Conservation (phyloP, 75 land plant genomes). For the Pinus albicaulis region DNA sequence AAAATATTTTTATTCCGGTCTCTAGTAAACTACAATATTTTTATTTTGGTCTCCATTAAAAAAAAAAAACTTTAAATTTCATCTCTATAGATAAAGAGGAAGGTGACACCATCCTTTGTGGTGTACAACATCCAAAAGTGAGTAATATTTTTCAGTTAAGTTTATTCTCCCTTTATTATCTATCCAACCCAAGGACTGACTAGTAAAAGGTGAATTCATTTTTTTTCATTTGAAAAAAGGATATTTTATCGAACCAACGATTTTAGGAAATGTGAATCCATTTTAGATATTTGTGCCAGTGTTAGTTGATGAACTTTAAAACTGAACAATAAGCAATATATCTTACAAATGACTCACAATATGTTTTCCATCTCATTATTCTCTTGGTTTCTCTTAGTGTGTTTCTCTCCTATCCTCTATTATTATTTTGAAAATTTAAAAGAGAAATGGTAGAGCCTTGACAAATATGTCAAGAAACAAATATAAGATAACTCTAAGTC, state of each 20-base stretch:
- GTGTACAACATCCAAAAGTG: slow-evolving; percentile 88
- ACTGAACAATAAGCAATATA: slow-evolving; percentile 95
- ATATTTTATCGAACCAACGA: slow-evolving; percentile 77
- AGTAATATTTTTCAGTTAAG: neutral
- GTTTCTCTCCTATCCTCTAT: neutral
- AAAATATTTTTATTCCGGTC: neutral
- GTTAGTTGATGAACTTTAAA: slow-evolving; percentile 73
- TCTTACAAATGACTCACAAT: slow-evolving; percentile 92
- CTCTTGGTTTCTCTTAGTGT: neutral
- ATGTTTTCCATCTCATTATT: slow-evolving; percentile 16
- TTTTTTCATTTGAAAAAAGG: slow-evolving; percentile 87
- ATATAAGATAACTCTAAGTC: neutral
- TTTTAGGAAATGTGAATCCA: slow-evolving; percentile 74
- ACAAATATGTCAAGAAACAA: neutral
- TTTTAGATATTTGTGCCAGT: slow-evolving; percentile 98
- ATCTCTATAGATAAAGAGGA: slow-evolving; percentile 80
- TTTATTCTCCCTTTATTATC: neutral
- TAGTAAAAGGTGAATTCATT: neutral
- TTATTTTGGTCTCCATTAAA: slow-evolving; percentile 69
- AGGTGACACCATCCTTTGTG: slow-evolving; percentile 93
- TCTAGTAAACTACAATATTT: too few relatives aligned
- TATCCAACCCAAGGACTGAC: neutral
- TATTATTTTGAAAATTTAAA: neutral
- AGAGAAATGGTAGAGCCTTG: neutral
- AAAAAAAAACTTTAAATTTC: slow-evolving; percentile 78